Evolutionary conservation across 2,329 filamentous ascomycete genomes (phyloP).

Genomic region (Coniella lustricola): DNA sequence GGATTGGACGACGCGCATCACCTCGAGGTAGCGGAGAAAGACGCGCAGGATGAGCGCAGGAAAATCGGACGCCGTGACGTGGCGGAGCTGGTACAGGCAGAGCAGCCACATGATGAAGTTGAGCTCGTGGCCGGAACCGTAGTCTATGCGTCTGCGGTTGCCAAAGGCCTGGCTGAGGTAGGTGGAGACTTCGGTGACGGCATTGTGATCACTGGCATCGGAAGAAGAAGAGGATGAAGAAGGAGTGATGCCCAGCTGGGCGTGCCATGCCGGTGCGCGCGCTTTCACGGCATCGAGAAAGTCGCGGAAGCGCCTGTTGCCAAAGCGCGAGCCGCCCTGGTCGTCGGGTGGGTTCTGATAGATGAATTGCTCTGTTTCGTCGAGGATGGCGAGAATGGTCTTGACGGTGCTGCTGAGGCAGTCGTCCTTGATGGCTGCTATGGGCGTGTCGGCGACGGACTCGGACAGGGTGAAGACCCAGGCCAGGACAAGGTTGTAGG

Average conservation of each 20-base stretch:
- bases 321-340: constrained; percentile 82
- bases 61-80: constrained; percentile 62
- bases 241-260: constrained; percentile 43
- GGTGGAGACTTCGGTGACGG: constrained; percentile 64
- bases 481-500: constrained; percentile 67
- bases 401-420: constrained; percentile 54
- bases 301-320: constrained; percentile 82
- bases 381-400: constrained; percentile 62
- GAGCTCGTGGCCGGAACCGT: constrained; percentile 93
- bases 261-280: constrained; percentile 56
- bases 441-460: constrained; percentile 63
- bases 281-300: constrained; percentile 66
- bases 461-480: constrained; percentile 87
- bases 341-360: constrained; percentile 71
- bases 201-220: constrained; percentile 38
- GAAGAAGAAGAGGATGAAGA: too few relatives aligned
- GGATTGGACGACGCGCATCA: constrained; percentile 84
- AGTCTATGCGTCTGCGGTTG: constrained; percentile 82
- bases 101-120: constrained; percentile 97
- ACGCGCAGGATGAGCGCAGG: constrained; percentile 66
- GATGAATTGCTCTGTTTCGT: constrained; percentile 61
- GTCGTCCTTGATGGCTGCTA: constrained; percentile 51
- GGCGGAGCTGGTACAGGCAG: constrained; percentile 74
- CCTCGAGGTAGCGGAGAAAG: constrained; percentile 71
- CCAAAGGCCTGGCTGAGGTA: constrained; percentile 84